These are phyloP conservation scores for Paramecium pentaurelia DNA, from an alignment of 73 alveolate species.

Conservation along the genomic window DNA sequence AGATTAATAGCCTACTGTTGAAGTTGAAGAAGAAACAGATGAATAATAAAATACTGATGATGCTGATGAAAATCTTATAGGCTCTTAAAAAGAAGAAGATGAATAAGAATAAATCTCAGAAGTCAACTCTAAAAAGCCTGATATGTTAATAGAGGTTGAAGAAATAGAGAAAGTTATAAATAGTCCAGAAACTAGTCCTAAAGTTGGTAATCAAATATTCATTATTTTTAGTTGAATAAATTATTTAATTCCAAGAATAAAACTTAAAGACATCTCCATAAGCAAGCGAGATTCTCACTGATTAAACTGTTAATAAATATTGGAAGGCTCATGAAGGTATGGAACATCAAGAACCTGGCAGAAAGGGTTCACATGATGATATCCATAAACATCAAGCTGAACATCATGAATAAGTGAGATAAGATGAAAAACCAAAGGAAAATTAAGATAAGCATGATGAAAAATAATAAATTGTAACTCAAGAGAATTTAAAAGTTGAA, in stretches of 20 bases:
- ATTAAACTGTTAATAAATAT: conserved; percentile 25
- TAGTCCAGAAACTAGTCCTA: conserved; percentile 29
- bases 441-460: neutral
- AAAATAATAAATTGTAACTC: neutral
- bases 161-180: neutral
- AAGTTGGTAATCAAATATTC: neutral
- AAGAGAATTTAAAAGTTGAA: neutral
- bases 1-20: neutral
- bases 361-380: neutral
- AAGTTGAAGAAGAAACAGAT: neutral
- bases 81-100: neutral
- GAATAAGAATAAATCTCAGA: neutral
- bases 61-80: neutral
- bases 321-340: conserved; percentile 32
- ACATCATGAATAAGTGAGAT: neutral
- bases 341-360: neutral
- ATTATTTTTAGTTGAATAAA: conserved; percentile 21
- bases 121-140: neutral
- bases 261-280: neutral
- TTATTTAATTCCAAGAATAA: neutral
- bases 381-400: neutral
- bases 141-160: neutral
- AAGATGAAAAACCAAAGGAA: neutral
- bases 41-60: neutral
- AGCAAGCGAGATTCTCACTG: neutral